These are phyloP conservation scores for Blakeslea trispora DNA, from an alignment of 371 early-diverging fungal genomes.

Conservation along the genomic window DNA sequence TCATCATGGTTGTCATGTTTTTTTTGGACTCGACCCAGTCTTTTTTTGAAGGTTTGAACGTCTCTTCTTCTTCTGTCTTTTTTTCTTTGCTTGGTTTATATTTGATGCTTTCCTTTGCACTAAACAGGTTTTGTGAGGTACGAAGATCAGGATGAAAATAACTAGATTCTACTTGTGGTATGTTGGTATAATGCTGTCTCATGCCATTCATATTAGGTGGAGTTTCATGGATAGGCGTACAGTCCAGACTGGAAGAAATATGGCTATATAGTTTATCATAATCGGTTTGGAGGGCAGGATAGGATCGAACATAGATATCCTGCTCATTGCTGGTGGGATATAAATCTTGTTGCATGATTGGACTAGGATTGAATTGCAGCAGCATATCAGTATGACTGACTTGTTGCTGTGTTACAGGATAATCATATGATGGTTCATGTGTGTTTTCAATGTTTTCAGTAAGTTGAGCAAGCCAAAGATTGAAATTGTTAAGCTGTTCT, in stretches of 20 bases:
- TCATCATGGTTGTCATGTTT: conserved; percentile 25
- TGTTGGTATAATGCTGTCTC: conserved; percentile 17
- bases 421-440: background rate
- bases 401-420: background rate
- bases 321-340: conserved; percentile 12
- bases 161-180: conserved; percentile 6
- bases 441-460: conserved; percentile 15
- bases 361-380: conserved; percentile 14
- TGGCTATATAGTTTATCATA: background rate
- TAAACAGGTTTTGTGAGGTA: conserved; percentile 16
- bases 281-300: conserved; percentile 9
- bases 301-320: conserved; percentile 26
- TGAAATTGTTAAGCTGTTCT: conserved; percentile 21
- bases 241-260: background rate
- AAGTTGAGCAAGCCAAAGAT: conserved; percentile 22
- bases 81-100: conserved; percentile 17
- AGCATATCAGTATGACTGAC: conserved; percentile 11
- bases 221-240: background rate
- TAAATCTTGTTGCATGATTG: background rate
- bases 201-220: conserved; percentile 14
- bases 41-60: conserved; percentile 8
- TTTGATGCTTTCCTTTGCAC: conserved; percentile 20
- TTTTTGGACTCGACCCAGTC: conserved; percentile 12
- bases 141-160: conserved; percentile 16
- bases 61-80: conserved; percentile 3